Conservation (phyloP, 1,139 yeast genomes). For the Suhomyces wounanorum region DNA sequence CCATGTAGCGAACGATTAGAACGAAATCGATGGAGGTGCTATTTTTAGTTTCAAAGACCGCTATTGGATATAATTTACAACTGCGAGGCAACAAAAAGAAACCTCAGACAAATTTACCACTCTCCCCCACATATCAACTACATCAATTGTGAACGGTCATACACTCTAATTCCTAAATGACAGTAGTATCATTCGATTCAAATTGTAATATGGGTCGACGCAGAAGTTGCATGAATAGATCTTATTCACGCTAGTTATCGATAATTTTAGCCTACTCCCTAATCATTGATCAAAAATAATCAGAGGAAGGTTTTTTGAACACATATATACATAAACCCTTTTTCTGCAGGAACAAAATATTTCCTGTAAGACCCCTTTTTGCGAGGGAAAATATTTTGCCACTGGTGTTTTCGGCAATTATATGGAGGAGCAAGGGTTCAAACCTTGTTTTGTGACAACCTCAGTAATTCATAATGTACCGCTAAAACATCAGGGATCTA, state of each 20-base stretch:
- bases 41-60: background rate
- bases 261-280: too few relatives aligned
- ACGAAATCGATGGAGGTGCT: background rate
- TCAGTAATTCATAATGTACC: too few relatives aligned
- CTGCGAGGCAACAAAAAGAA: background rate
- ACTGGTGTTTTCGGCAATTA: background rate
- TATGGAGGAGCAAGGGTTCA: background rate
- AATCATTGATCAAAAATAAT: too few relatives aligned
- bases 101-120: background rate
- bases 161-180: too few relatives aligned
- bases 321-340: background rate
- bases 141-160: too few relatives aligned
- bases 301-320: too few relatives aligned
- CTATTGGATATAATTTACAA: background rate
- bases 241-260: too few relatives aligned
- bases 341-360: background rate
- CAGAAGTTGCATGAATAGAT: too few relatives aligned
- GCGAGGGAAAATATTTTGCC: background rate
- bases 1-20: background rate
- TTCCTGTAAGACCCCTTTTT: background rate
- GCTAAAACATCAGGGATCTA: too few relatives aligned
- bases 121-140: background rate
- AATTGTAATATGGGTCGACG: too few relatives aligned
- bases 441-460: background rate
- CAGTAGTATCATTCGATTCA: too few relatives aligned